Conservation (phyloP, 2,329 filamentous ascomycete species). For the Phaeoacremonium minimum region DNA sequence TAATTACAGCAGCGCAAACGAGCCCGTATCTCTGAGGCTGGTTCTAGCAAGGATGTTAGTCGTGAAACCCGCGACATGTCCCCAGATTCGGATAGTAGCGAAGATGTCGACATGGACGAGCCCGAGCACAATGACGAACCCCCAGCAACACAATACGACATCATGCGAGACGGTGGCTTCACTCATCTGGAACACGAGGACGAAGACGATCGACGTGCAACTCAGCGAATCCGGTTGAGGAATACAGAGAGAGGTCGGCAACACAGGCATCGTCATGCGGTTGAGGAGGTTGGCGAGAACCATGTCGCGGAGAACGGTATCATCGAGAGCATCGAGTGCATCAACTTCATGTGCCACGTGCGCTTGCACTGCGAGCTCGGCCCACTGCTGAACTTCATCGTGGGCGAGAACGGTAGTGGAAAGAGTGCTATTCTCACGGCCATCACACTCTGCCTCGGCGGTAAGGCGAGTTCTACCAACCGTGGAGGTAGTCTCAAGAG, state of each 20-base stretch:
- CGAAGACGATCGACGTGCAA: conserved; percentile 59
- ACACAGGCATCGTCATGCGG: conserved; percentile 25
- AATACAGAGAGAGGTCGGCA: conserved; percentile 1
- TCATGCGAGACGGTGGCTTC: conserved; percentile 55
- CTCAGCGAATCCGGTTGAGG: conserved; percentile 53
- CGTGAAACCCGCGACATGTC: no score
- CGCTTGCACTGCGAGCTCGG: conserved; percentile 80
- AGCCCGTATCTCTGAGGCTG: conserved; percentile 25
- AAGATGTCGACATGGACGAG: conserved; percentile 18
- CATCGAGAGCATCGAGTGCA: conserved; percentile 79
- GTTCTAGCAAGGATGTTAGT: no score
- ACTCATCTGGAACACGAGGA: conserved; percentile 52
- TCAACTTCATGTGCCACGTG: conserved; percentile 95
- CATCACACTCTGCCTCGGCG: conserved; percentile 89
- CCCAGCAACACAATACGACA: conserved; percentile 57
- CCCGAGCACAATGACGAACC: conserved; percentile 22
- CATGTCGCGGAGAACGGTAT: conserved; percentile 78
- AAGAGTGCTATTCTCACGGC: conserved; percentile 95
- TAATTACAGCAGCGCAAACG: conserved; percentile 29
- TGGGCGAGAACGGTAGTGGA: conserved; percentile 94
- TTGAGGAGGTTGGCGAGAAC: conserved; percentile 57
- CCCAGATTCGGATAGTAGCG: no score
- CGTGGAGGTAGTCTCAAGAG: conserved; percentile 84
- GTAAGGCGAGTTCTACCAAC: conserved; percentile 89
- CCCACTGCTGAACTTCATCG: conserved; percentile 95